Evolutionary conservation across 192 early-diverging fungal genomes (phyloP), one percentile per base, ranked within the genome.

Genomic region (Chytriomyces sp.): DNA sequence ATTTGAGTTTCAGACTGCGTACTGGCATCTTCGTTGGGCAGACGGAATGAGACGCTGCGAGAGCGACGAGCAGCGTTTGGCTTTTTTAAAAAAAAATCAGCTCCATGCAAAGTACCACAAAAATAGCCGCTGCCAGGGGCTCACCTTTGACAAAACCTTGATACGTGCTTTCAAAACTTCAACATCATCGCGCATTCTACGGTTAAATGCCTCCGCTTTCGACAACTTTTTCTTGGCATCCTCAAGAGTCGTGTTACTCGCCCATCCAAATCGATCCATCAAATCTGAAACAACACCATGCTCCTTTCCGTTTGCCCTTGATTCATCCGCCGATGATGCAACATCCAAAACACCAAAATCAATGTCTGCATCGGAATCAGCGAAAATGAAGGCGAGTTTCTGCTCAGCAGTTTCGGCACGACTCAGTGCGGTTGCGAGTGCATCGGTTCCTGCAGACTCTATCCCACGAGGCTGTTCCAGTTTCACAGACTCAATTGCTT

Each of bases 131-230:
- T n/a, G 6, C 2, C 2, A 5, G 1, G 13, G n/a, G 28, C 69
- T 35, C 16, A 72, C 69, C 69, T 72, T 35, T 0, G 16, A 20
- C 53, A 73, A 63, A 0, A 73, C 72, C 11, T 63, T 61, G 23
- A 73, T 62, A 7, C 72, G 57, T 6, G 72, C 72, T 45, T 73
- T 73, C 61, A 73, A 59, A 11, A 73, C 23, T 8, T 73, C 20
- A 4, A 73, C 61, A 45, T 63, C 61, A 62, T 63, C 72, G 18
- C 45, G 18, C 72, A 73, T 11, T 26, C 45, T 60, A 16, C 20
- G n/a, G 63, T 73, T 73, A 4, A 46, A 28, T 45, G 44, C 45
- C 28, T n/a, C 57, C 44, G 61, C 53, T 16, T 63, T 47, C 28
- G 10, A 10, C 35, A 73, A 47, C 72, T 63, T 61, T 23, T n/a